A percentile compares a stretch with the other conserved stretches of the same genome.
phyloP scores from a whole-genome alignment of 768 basidiomycete species.

The Polyporus arcularius region DNA sequence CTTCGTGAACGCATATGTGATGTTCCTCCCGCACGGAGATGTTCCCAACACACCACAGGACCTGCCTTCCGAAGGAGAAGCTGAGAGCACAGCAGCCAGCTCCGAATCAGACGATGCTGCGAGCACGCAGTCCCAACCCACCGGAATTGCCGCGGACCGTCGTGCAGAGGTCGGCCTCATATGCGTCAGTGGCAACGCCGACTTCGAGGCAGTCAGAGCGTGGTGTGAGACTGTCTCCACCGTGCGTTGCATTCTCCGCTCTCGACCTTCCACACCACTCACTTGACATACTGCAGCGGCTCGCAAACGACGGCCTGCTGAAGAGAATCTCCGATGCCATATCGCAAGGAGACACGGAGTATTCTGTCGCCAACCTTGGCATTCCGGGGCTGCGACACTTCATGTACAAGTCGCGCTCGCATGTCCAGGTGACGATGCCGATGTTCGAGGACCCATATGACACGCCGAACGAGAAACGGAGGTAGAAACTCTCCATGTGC shows the following conservation, averaged over 20 bases:
- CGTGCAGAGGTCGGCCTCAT: constrained; percentile 53
- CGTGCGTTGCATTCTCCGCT: constrained; percentile 38
- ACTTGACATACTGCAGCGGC: constrained; percentile 45
- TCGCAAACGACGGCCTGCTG: constrained; percentile 60
- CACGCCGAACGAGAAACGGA: constrained; percentile 53
- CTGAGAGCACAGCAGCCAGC: not conserved
- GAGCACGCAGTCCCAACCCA: constrained; percentile 2
- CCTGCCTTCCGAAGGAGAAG: not conserved
- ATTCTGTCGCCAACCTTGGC: constrained; percentile 72
- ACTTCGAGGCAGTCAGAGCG: constrained; percentile 78
- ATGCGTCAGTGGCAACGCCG: constrained; percentile 78
- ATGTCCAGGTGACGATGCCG: constrained; percentile 89
- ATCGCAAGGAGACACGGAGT: constrained; percentile 53
- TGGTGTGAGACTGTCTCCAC: constrained; percentile 73
- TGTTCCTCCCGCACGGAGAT: constrained; percentile 50
- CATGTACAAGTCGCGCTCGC: constrained; percentile 85
- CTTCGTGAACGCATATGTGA: constrained; percentile 91
- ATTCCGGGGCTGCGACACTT: constrained; percentile 94
- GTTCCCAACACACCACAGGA: not conserved
- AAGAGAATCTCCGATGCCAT: constrained; percentile 52
- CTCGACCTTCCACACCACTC: not conserved
- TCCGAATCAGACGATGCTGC: constrained; percentile 3
- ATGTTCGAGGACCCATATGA: constrained; percentile 87
- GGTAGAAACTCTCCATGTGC: constrained; percentile 41
- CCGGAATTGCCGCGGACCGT: constrained; percentile 15